Conservation (phyloP, 805 yeast species). For the Naumovozyma castellii region DNA sequence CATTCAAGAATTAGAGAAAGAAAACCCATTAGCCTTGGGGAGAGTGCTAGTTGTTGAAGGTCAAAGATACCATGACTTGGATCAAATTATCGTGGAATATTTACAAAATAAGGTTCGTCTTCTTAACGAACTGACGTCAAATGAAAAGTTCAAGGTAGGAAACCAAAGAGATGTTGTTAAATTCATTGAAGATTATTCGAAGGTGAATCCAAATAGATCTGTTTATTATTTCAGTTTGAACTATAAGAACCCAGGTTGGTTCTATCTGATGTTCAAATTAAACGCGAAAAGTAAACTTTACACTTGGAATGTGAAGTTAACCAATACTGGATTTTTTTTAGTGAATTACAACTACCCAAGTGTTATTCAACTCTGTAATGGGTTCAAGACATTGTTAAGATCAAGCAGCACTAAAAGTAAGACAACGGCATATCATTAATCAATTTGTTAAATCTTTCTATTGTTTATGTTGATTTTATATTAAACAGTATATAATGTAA, state of each 20-base stretch:
- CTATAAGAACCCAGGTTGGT: conserved; percentile 90
- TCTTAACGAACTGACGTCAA: conserved; percentile 72
- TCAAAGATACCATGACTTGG: conserved; percentile 72
- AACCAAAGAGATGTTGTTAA: conserved; percentile 69
- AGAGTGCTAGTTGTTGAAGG: conserved; percentile 55
- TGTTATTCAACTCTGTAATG: conserved; percentile 81
- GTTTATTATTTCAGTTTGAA: conserved; percentile 88
- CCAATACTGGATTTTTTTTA: conserved; percentile 76
- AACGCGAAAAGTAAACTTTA: conserved; percentile 57
- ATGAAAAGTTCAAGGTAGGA: conserved; percentile 81
- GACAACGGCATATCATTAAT: conserved; percentile 1
- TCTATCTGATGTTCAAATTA: conserved; percentile 76
- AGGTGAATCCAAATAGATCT: conserved; percentile 83
- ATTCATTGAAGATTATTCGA: conserved; percentile 81
- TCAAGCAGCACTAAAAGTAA: conserved; percentile 22
- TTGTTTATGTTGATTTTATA: neutral
- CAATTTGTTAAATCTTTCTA: neutral
- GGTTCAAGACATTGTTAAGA: conserved; percentile 65
- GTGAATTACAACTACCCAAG: conserved; percentile 80
- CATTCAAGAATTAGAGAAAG: conserved; percentile 64
- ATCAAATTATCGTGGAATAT: conserved; percentile 83
- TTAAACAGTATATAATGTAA: neutral
- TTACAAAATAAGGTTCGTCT: conserved; percentile 74
- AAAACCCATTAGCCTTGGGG: conserved; percentile 53
- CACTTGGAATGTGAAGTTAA: conserved; percentile 87